These are phyloP conservation scores for Colletotrichum chlorophyti DNA, from an alignment of 2,329 filamentous ascomycete species.

Conservation along the genomic window DNA sequence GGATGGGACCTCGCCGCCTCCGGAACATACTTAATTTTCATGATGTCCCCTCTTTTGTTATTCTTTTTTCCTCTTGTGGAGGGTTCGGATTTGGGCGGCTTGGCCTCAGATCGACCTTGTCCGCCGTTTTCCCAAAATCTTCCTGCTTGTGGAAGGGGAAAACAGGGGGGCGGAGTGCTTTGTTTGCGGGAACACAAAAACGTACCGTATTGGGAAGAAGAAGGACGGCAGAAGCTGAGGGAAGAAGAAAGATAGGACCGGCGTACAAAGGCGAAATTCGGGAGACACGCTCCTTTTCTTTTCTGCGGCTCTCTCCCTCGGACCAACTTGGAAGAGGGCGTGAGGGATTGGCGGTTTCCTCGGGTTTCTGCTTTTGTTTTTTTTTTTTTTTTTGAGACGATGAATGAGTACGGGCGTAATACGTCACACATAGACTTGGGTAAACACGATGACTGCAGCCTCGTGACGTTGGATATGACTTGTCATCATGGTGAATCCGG, in stretches of 20 bases:
- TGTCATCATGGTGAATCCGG: too few relatives aligned
- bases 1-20: conserved; percentile 20
- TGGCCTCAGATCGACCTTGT: background rate
- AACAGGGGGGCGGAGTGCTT: background rate
- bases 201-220: conserved; percentile 3
- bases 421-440: conserved; percentile 22
- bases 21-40: conserved; percentile 30
- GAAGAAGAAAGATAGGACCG: conserved; percentile 1
- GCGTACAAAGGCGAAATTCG: conserved; percentile 19
- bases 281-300: conserved; percentile 14
- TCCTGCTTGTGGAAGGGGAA: background rate
- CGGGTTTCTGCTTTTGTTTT: conserved; percentile 24
- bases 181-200: conserved; percentile 5
- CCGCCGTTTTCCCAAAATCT: conserved; percentile 2
- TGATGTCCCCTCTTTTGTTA: conserved; percentile 22
- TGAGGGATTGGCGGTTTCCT: conserved; percentile 10
- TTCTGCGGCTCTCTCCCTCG: conserved; percentile 6
- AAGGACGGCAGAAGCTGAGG: background rate
- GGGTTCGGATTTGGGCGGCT: background rate
- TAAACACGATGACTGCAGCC: background rate
- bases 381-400: too few relatives aligned
- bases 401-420: conserved; percentile 29
- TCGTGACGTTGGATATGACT: too few relatives aligned
- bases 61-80: conserved; percentile 14
- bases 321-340: background rate